phyloP scores from a whole-genome alignment of 441 rosid genomes.

The Croton laevigatus region DNA sequence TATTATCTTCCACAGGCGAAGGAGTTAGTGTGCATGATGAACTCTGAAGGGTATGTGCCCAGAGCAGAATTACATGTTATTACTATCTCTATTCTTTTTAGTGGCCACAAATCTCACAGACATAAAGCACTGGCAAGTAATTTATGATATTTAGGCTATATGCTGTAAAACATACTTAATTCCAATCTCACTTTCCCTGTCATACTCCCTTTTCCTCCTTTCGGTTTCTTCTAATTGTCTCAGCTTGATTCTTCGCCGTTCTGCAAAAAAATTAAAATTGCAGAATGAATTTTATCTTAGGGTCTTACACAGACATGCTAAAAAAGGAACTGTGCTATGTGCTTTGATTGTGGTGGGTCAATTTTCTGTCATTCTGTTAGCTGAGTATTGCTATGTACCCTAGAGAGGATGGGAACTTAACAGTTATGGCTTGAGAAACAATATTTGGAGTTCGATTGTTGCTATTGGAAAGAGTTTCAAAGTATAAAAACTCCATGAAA shows the following conservation, averaged over 20 bases:
- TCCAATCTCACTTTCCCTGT: not conserved
- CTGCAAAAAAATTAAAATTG: not conserved
- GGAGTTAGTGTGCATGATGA: conserved; percentile 39
- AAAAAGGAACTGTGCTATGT: not conserved
- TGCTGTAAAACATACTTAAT: conserved; percentile 6
- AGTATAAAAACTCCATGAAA: not conserved
- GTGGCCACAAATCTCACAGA: not conserved
- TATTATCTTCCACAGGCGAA: conserved; percentile 29
- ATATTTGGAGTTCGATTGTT: not conserved
- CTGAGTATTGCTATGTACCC: not conserved
- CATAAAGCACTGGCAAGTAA: not conserved
- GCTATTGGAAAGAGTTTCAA: not conserved
- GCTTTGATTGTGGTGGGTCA: not conserved
- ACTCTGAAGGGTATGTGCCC: conserved; percentile 33
- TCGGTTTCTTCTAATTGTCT: not conserved
- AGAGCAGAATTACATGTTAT: not conserved
- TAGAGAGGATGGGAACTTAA: not conserved
- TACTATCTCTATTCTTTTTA: conserved; percentile 1
- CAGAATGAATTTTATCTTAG: not conserved
- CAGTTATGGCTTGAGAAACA: not conserved
- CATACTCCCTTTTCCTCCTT: not conserved
- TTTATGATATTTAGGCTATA: conserved; percentile 4
- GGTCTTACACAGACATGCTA: not conserved
- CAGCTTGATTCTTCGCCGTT: not conserved
- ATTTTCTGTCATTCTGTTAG: not conserved